Percentiles rank a stretch among this genome's conserved stretches.
These are phyloP conservation scores for Yamadazyma triangularis DNA, from an alignment of 1,139 yeast genomes.

Conservation along the genomic window DNA sequence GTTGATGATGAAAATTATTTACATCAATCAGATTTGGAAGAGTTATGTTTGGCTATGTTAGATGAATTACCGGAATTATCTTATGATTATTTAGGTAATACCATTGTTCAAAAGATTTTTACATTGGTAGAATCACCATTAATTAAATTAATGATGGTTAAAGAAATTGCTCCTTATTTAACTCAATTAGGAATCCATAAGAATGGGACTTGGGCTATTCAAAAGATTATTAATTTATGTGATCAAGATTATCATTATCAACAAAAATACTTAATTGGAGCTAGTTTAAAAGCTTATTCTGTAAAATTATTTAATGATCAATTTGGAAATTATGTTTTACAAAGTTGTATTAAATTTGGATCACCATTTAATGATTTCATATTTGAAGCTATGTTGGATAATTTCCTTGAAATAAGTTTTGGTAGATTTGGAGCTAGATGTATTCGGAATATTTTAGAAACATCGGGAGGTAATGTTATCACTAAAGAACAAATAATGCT, in stretches of 20 bases:
- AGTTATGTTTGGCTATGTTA: slow-evolving; percentile 76
- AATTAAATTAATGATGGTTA: slow-evolving; percentile 76
- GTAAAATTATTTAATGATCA: slow-evolving; percentile 89
- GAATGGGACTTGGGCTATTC: slow-evolving; percentile 99
- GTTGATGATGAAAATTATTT: slow-evolving; percentile 12
- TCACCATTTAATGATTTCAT: slow-evolving; percentile 86
- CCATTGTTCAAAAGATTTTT: slow-evolving; percentile 89
- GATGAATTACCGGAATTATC: slow-evolving; percentile 89
- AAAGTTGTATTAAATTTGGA: slow-evolving; percentile 88
- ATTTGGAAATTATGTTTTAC: slow-evolving; percentile 94
- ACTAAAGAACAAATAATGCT: slow-evolving; percentile 66
- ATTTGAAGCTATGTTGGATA: slow-evolving; percentile 75
- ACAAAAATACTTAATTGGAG: slow-evolving; percentile 66
- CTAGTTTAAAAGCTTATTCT: slow-evolving; percentile 74
- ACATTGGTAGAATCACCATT: slow-evolving; percentile 62
- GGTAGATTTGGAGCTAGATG: slow-evolving; percentile 96
- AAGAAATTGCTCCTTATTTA: slow-evolving; percentile 71
- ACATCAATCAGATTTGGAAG: slow-evolving; percentile 64
- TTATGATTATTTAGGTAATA: slow-evolving; percentile 91
- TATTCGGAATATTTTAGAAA: slow-evolving; percentile 86
- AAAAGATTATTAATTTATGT: slow-evolving; percentile 77
- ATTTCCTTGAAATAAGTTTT: slow-evolving; percentile 77
- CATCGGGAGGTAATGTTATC: slow-evolving; percentile 45
- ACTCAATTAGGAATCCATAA: slow-evolving; percentile 94
- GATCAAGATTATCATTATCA: slow-evolving; percentile 52